phyloP scores from a whole-genome alignment of 345 rosid species.

The Leavenworthia alabamica region DNA sequence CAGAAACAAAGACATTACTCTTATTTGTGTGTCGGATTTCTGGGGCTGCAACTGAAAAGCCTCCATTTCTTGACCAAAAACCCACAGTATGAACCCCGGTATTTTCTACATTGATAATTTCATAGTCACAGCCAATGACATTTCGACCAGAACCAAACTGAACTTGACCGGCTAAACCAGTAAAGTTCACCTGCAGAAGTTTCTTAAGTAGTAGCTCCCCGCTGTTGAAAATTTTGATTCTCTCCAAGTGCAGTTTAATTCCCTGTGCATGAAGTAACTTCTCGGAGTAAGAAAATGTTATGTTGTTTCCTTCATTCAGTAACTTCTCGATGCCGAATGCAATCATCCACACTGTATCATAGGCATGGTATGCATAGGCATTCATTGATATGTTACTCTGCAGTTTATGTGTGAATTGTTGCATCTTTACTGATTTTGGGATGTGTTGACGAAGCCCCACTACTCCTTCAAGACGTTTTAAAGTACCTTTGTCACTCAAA shows the following conservation, averaged over 20 bases:
- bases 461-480: slow-evolving; percentile 49
- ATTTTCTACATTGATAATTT: slow-evolving; percentile 56
- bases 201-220: slow-evolving; percentile 43
- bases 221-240: slow-evolving; percentile 53
- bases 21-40: slow-evolving; percentile 27
- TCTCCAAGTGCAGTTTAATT: slow-evolving; percentile 35
- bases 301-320: slow-evolving; percentile 40
- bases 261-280: slow-evolving; percentile 27
- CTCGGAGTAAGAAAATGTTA: slow-evolving; percentile 50
- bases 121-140: slow-evolving; percentile 48
- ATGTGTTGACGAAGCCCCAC: slow-evolving; percentile 66
- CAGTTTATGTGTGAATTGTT: slow-evolving; percentile 41
- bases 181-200: slow-evolving; percentile 57
- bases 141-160: slow-evolving; percentile 48
- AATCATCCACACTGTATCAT: slow-evolving; percentile 80
- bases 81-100: slow-evolving; percentile 49
- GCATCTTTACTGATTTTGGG: slow-evolving; percentile 49
- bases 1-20: slow-evolving; percentile 23
- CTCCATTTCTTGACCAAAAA: slow-evolving; percentile 52
- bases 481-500: slow-evolving; percentile 24
- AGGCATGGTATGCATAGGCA: slow-evolving; percentile 64
- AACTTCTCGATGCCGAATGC: slow-evolving; percentile 54
- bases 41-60: slow-evolving; percentile 51
- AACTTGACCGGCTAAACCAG: slow-evolving; percentile 66
- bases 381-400: slow-evolving; percentile 45